Conservation (phyloP, 2,329 filamentous ascomycete genomes). For the Fusarium cicatricum region DNA sequence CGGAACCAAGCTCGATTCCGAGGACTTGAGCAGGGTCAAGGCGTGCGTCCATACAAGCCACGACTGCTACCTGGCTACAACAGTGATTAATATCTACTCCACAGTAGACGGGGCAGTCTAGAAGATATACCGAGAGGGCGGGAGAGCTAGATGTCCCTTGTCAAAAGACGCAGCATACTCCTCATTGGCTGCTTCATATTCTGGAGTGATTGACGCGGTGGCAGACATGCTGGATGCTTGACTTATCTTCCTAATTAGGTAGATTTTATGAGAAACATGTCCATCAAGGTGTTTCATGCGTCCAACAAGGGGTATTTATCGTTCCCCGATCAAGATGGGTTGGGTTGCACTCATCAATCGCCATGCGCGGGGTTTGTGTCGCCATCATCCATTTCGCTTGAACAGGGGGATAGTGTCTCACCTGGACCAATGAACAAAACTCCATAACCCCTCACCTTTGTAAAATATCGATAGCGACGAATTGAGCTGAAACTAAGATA, state of each 20-base stretch:
- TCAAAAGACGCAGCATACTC: conserved; percentile 33
- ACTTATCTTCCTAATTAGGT: not conserved
- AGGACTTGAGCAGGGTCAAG: conserved; percentile 59
- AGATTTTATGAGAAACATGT: not conserved
- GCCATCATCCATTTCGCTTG: conserved; percentile 14
- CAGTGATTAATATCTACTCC: not conserved
- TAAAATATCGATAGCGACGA: no score
- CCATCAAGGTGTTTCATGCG: not conserved
- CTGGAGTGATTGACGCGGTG: conserved; percentile 25
- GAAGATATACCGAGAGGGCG: conserved; percentile 32
- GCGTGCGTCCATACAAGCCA: conserved; percentile 86
- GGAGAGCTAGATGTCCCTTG: conserved; percentile 36
- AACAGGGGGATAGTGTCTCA: not conserved
- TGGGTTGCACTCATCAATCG: conserved; percentile 3
- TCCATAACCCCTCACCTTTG: conserved; percentile 7
- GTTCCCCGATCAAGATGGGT: not conserved
- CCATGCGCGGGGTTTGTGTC: conserved; percentile 32
- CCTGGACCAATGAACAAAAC: not conserved
- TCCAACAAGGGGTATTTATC: not conserved
- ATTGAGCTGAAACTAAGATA: no score
- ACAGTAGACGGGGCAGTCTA: not conserved
- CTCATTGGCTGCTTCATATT: conserved; percentile 37
- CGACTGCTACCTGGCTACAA: conserved; percentile 47
- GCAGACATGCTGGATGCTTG: conserved; percentile 15
- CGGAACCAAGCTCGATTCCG: conserved; percentile 63